Percentiles rank a stretch among this genome's conserved stretches.
Conservation (phyloP, 2,329 filamentous ascomycete species). For the Epichloe sp. region DNA sequence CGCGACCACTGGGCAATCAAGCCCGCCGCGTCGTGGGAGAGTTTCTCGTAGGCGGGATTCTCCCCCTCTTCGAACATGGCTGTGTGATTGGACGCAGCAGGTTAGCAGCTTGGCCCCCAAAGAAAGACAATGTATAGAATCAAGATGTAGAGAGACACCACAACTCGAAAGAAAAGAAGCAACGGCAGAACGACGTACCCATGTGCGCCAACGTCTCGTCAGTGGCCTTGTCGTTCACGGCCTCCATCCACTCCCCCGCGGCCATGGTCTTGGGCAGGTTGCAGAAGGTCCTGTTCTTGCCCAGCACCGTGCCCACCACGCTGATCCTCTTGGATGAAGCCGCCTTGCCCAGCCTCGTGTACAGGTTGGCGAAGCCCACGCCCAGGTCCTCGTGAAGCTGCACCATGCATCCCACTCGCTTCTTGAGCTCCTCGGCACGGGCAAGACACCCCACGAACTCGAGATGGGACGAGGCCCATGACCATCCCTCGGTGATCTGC, state of each 20-base stretch:
- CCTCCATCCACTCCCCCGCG: slow-evolving; percentile 50
- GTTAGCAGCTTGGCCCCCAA: slow-evolving; percentile 3
- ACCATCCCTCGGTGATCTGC: slow-evolving; percentile 60
- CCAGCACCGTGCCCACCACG: slow-evolving; percentile 46
- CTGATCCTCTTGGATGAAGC: slow-evolving; percentile 40
- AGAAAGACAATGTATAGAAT: background rate
- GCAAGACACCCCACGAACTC: slow-evolving; percentile 87
- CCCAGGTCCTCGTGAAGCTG: slow-evolving; percentile 49
- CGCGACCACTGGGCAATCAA: slow-evolving; percentile 52
- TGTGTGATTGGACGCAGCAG: slow-evolving; percentile 14
- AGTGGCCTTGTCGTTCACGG: slow-evolving; percentile 62
- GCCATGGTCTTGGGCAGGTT: slow-evolving; percentile 52
- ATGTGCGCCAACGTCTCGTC: slow-evolving; percentile 78
- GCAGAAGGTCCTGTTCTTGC: slow-evolving; percentile 75
- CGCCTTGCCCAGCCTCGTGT: slow-evolving; percentile 66
- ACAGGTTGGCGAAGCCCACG: slow-evolving; percentile 75
- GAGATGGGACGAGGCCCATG: slow-evolving; percentile 80
- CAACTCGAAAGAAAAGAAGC: slow-evolving; percentile 7
- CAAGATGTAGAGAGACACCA: background rate
- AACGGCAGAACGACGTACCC: slow-evolving; percentile 27
- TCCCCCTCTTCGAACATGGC: slow-evolving; percentile 61
- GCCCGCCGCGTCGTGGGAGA: slow-evolving; percentile 52
- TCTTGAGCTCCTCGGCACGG: slow-evolving; percentile 67
- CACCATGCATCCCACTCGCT: slow-evolving; percentile 57
- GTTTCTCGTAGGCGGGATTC: slow-evolving; percentile 58